Percentiles rank a stretch among this genome's conserved stretches.
phyloP scores from a whole-genome alignment of 495 filamentous ascomycete species.

The Neohortaea acidophila region DNA sequence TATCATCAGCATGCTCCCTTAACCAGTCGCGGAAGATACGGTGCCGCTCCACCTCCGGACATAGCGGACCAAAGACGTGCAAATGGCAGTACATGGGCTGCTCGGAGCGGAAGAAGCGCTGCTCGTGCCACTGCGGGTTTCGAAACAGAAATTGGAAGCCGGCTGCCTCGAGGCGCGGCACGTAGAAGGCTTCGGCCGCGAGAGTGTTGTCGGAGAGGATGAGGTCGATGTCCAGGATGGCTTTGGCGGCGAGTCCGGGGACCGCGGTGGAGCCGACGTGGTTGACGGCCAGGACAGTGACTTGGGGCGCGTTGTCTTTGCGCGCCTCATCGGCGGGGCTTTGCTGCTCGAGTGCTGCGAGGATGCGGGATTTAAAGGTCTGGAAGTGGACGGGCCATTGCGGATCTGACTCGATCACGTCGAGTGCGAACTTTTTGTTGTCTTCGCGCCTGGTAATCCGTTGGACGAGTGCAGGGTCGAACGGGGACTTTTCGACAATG shows the following conservation, averaged over 20 bases:
- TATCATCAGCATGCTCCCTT: slow-evolving; percentile 24
- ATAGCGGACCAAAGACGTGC: slow-evolving; percentile 35
- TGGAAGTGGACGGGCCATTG: slow-evolving; percentile 30
- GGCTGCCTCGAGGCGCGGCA: slow-evolving; percentile 28
- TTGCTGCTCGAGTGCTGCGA: slow-evolving; percentile 21
- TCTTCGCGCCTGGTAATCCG: slow-evolving; percentile 11
- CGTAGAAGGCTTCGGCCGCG: slow-evolving; percentile 29
- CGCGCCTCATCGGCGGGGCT: background rate
- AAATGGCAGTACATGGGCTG: slow-evolving; percentile 26
- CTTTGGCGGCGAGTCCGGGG: slow-evolving; percentile 34
- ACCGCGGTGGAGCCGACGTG: slow-evolving; percentile 40
- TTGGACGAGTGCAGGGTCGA: slow-evolving; percentile 10
- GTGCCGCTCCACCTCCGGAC: slow-evolving; percentile 30
- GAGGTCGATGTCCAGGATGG: slow-evolving; percentile 37
- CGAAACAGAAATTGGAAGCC: slow-evolving; percentile 34
- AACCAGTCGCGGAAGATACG: slow-evolving; percentile 37
- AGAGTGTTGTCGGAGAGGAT: slow-evolving; percentile 24
- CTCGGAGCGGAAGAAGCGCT: slow-evolving; percentile 29
- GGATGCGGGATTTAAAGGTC: slow-evolving; percentile 23
- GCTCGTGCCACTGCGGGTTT: slow-evolving; percentile 33
- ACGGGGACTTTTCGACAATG: slow-evolving; percentile 2
- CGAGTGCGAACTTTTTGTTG: slow-evolving; percentile 11
- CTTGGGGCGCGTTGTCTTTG: background rate
- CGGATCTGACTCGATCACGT: slow-evolving; percentile 31
- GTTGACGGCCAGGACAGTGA: slow-evolving; percentile 19